phyloP scores from a whole-genome alignment of 164 flowering plant genomes.

The Nymphaea colorata region DNA sequence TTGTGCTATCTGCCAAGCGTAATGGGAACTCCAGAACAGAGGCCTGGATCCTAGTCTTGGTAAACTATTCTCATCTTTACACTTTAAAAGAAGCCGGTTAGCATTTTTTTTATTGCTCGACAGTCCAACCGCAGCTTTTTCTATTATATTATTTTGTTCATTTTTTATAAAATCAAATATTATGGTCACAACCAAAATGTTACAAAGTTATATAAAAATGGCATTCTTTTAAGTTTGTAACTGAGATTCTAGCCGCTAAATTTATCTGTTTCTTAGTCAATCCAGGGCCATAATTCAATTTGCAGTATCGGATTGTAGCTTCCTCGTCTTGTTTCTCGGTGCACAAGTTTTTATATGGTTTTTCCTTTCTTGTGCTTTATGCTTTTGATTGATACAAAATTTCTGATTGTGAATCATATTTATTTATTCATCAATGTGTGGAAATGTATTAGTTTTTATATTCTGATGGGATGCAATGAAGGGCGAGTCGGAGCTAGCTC shows the following conservation, averaged over 20 bases:
- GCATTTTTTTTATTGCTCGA: neutral
- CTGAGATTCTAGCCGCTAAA: too few species aligned
- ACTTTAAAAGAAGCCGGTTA: neutral
- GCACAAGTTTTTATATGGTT: neutral
- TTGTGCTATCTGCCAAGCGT: constrained; percentile 24
- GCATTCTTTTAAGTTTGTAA: neutral
- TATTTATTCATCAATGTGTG: too few species aligned
- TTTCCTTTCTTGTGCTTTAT: neutral
- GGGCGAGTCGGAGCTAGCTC: too few species aligned
- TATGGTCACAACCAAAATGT: neutral
- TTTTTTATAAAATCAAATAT: neutral
- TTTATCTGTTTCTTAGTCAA: too few species aligned
- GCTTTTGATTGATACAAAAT: neutral
- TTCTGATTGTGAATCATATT: too few species aligned
- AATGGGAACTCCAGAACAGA: constrained; percentile 15
- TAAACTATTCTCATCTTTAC: constrained; percentile 2
- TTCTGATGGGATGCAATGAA: too few species aligned
- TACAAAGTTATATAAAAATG: neutral
- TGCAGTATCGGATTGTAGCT: neutral
- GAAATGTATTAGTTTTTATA: too few species aligned
- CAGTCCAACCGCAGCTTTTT: too few species aligned
- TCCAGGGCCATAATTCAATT: too few species aligned
- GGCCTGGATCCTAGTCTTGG: constrained; percentile 28
- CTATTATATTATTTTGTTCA: too few species aligned
- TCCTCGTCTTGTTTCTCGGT: neutral